Evolutionary conservation across 164 flowering plant species (phyloP), one percentile per base, ranked within the genome.

Genomic region (Sextonia rubra): DNA sequence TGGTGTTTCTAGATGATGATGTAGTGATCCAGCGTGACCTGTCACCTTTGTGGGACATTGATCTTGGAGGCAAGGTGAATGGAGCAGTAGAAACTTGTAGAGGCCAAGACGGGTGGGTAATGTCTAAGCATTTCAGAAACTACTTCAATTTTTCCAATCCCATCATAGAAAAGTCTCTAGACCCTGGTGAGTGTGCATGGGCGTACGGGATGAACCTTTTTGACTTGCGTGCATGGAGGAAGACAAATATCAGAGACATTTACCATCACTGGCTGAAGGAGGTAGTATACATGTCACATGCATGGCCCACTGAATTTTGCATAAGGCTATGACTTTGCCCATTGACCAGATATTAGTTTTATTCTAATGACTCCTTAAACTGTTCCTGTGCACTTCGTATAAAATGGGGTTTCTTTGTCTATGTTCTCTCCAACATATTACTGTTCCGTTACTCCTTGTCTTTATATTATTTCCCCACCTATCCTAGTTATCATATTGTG

Each of bases 91-190:
- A 93, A 80, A 95, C 99, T 55, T 95, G 99, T 78, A 87, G 63
- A 78, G 99, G 99, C 65, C 91, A 92, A 73, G 99, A 96, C 67
- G 80, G 84, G 48, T 92, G 97, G 97, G 99, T 96, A 25, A 96
- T 96, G 98, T 88, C 97, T 18, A 96, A 96, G 83, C 82, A 78
- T 26, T 92, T 96, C 79, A 88, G 77, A 73, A 96, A 85, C 73
- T 96, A 96, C 83, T 96, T 96, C 85, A 96, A 96, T 80, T 93
- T 96, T 82, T 89, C 99, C 48, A 90, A 93, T 80, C 99, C 99
- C 20, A 89, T 88, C 66, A 79, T 96, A 66, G 81, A 94, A 62
- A 86, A 83, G 74, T 77, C 83, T 77, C 85, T 96, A 82, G 82
- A 96, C 73, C 93, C 97, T 18, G 88, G 93, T 61, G 98, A 93